Evolutionary conservation across 2,329 filamentous ascomycete species (phyloP), one percentile per base, ranked within the genome.

Genomic region (Akanthomyces lecanii): DNA sequence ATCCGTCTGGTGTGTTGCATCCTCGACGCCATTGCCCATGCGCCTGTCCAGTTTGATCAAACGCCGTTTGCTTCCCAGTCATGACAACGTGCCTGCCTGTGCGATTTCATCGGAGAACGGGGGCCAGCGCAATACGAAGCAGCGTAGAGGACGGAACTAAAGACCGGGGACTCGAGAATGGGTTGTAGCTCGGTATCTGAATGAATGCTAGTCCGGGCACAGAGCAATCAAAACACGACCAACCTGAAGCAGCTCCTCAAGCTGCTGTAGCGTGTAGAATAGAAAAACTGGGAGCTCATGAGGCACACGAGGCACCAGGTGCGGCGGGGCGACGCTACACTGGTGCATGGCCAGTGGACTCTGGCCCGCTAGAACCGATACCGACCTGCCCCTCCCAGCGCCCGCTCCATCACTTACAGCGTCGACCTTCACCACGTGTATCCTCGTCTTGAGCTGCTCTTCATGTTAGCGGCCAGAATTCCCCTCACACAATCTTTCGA

Each of bases 201-300:
- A 61, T 61, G 21, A 21, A 55, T 54, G 59, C 59, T 61, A 61
- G 59, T 21, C 47, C 45, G 38, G 21, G 28, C 38, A 23, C 11
- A 36, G 25, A 38, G 58, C 6, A 53, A 53, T 44, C 1, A 36
- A 21, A 60, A 53, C 21, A 30, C 7, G n/a, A 16, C 14, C 47
- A 53, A 61, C 48, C 25, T 54, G 59, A 54, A 61, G 45, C 45
- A 40, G 21, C 11, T 48, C 3, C 18, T 16, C 44, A 40, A 38
- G 2, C 5, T 40, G 23, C n/a, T 40, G 30, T 25, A 58, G 30
- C 45, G 56, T 59, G 50, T 59, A 44, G 14, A 42, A 16, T 11
- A 42, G 14, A 21, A 18, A 21, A 6, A 36, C 33, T 36, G 33
- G 6, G 33, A 36, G 33, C 4, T 4, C 5, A 10, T 11, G 33